These are phyloP conservation scores for Diplodia scrobiculata DNA, from an alignment of 2,329 filamentous ascomycete species.

Conservation along the genomic window DNA sequence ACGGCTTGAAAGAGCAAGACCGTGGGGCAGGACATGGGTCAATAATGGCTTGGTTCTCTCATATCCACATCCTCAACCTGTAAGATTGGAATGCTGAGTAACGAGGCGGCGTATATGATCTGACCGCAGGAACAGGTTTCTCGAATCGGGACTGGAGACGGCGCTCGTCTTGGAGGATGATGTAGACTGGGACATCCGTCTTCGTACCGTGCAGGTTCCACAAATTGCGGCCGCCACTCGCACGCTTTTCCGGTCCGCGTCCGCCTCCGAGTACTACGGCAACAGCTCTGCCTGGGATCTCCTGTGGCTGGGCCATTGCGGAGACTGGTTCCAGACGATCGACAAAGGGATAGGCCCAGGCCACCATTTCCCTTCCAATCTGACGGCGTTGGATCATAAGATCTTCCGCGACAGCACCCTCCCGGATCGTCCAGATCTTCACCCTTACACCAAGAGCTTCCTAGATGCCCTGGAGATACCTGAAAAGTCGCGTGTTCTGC, in stretches of 20 bases:
- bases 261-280: conserved; percentile 44
- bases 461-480: conserved; percentile 44
- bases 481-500: conserved; percentile 44
- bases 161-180: conserved; percentile 52
- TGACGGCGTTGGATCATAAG: conserved; percentile 40
- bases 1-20: background rate
- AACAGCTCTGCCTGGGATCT: conserved; percentile 46
- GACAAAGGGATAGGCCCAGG: conserved; percentile 31
- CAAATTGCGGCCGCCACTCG: conserved; percentile 46
- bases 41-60: conserved; percentile 50
- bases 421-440: conserved; percentile 42
- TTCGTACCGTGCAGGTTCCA: conserved; percentile 49
- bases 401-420: conserved; percentile 45
- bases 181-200: conserved; percentile 51
- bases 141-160: conserved; percentile 47
- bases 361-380: conserved; percentile 35
- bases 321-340: conserved; percentile 45
- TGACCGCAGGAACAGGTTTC: conserved; percentile 41
- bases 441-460: conserved; percentile 46
- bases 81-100: conserved; percentile 39
- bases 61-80: conserved; percentile 47
- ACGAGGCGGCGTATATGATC: background rate
- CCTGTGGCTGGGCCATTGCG: conserved; percentile 51
- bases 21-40: conserved; percentile 44
- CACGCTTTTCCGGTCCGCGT: conserved; percentile 37